Percentiles rank a stretch among this genome's conserved stretches.
phyloP scores from a whole-genome alignment of 2,329 filamentous ascomycete species.

The Aspergillus transmontanensis region DNA sequence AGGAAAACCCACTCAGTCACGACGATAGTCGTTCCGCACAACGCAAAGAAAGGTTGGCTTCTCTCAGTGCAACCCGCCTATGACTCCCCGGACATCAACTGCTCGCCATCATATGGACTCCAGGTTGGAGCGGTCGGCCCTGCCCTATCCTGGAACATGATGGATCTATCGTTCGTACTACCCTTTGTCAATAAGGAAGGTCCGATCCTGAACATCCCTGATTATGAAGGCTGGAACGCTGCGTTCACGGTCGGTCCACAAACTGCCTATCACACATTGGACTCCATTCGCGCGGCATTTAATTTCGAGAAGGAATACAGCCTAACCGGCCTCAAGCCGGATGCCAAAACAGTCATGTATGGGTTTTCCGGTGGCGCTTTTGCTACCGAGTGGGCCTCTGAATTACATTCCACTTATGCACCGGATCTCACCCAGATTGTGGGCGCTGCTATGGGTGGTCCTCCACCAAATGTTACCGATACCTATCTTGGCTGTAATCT shows the following conservation, averaged over 20 bases:
- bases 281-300: background rate
- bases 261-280: background rate
- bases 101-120: background rate
- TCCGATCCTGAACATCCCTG: background rate
- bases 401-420: conserved; percentile 7
- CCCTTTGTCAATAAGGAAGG: background rate
- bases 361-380: conserved; percentile 9
- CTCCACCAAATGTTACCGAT: conserved; percentile 9
- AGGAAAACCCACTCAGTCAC: background rate
- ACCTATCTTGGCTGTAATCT: background rate
- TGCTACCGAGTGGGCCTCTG: conserved; percentile 12
- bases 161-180: background rate
- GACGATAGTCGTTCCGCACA: background rate
- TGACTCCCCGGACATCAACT: conserved; percentile 3
- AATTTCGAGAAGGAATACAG: background rate
- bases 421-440: conserved; percentile 3
- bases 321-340: background rate
- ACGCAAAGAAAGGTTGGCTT: background rate
- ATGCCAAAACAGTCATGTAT: background rate
- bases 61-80: background rate
- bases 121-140: background rate
- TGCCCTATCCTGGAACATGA: background rate
- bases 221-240: conserved; percentile 1
- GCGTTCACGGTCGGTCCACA: background rate
- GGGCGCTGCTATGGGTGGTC: conserved; percentile 8